Percentiles rank a stretch among this genome's conserved stretches.
Evolutionary conservation across 169 alveolate genomes (phyloP).

Genomic region (Plasmodium fragile): DNA sequence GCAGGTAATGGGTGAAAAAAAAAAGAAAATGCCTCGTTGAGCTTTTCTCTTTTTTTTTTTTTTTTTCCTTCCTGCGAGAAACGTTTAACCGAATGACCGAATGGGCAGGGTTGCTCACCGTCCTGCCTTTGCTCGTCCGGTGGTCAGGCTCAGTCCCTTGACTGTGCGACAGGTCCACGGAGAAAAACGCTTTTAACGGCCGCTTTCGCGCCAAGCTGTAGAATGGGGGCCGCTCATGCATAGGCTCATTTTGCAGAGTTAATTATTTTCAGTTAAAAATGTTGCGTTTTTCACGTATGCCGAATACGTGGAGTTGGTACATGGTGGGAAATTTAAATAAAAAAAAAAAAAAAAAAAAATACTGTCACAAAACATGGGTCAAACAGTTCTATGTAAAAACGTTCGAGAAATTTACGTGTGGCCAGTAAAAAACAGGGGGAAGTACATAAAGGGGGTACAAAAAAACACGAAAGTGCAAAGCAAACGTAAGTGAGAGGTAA

Average conservation of each 20-base stretch:
- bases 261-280: neutral
- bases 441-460: neutral
- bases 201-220: constrained; percentile 2
- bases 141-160: neutral
- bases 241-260: neutral
- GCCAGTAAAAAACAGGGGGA: neutral
- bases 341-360: neutral
- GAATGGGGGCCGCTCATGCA: neutral
- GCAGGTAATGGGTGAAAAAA: neutral
- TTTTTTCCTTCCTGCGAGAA: neutral
- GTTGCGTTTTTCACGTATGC: neutral
- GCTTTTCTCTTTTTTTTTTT: neutral
- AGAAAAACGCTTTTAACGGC: neutral
- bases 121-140: neutral
- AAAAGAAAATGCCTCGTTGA: neutral
- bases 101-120: neutral
- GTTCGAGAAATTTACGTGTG: neutral
- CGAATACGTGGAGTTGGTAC: constrained; percentile 3
- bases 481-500: neutral
- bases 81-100: neutral
- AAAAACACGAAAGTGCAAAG: neutral
- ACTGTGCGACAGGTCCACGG: neutral
- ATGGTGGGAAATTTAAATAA: neutral
- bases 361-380: neutral
- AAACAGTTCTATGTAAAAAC: neutral